Base-by-base conservation (phyloP, 2,329 filamentous ascomycete genomes). In the Fusarium sp. region DNA sequence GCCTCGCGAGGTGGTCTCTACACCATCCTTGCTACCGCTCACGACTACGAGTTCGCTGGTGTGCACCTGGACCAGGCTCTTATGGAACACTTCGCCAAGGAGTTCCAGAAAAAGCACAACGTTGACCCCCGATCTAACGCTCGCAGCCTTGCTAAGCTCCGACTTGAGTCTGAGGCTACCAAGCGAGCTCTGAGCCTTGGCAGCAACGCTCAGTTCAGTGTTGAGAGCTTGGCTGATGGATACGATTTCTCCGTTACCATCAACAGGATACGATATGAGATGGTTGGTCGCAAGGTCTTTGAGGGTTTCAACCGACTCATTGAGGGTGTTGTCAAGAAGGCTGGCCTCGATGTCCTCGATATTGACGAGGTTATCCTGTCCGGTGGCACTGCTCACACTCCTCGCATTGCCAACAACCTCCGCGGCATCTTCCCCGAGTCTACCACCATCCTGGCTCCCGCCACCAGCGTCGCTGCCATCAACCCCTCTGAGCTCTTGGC, bases 91-190 rank as follows among this genome's bases (percentile, higher is more conserved):
- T 97, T 98, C 71, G 91, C 94, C 70, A 99, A 99, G 85, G 95
- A 99, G 79, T 99, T 99, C 81, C 86, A 95, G 74, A 98, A 99
- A 87, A 97, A 96, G 85, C 87, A 98, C 85, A 90, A 89, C 81
- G 87, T 87, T 55, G 95, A 98, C 77, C 95, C 95, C 22, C 87
- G 93, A 69, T 85, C 89, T 74, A 92, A 95, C 75, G 83, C 89
- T 52, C 89, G 89, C 72, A 90, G 91, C 71, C 81, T 97, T 70
- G 93, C 95, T 61, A 99, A 98, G 85, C 83, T 99, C 68, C 94
- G 92, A 79, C 84, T 93, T 43, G 95, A 98, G 82, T 86, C 92
- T 65, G 95, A 99, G 80, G 85, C 89, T 44, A 90, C 93, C 70
- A 97, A 96, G 86, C 95, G 95, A 82, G 89, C 93, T 22, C 86